Evolutionary conservation across 2,329 filamentous ascomycete genomes (phyloP), one percentile per base, ranked within the genome.

Genomic region (Berkeleyomyces basicola): DNA sequence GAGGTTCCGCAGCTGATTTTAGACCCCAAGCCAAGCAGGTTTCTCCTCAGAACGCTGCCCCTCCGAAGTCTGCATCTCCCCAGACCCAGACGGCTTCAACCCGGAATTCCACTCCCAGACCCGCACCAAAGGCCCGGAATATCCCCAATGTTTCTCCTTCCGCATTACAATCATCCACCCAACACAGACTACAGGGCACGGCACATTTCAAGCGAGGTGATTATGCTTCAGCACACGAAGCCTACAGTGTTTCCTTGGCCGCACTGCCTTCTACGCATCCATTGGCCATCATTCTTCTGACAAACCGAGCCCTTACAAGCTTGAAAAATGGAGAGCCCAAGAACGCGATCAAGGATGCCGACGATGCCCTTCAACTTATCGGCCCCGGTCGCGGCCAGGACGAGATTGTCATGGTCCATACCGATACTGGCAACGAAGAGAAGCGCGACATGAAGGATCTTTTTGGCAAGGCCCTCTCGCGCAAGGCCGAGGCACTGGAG

Each of bases 401-500:
- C 16, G 93, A 99, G 74, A 82, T 76, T 5, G 89, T 99, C 51
- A 77, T 96, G 0, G 79, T 78, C 33, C 79, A 78, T 31, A 75
- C 76, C 4, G 80, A 80, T 62, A 75, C 77, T n/a, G 74, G 75
- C 47, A 79, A 83, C 36, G 80, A 84, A 42, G 79, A 85, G 63
- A 76, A 77, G 23, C 93, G 95, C 67, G 86, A 92, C 58, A 95
- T 99, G 88, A 87, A 83, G 66, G 91, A 96, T 16, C 88, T 96
- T 66, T 97, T 87, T 70, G 91, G 90, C 61, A 99, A 97, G 73
- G 92, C 92, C 0, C 76, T 97, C 39, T 92, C 88, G 75, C 86
- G 93, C 61, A 97, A 97, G 76, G 93, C 93, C 0, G 93, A 99
- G 74, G 93, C 90, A 1, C 78, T 97, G 6, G 93, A 99, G 72